Evolutionary conservation across 176 grass and related monocot species (phyloP).

Genomic region (Hordeum vulgare): DNA sequence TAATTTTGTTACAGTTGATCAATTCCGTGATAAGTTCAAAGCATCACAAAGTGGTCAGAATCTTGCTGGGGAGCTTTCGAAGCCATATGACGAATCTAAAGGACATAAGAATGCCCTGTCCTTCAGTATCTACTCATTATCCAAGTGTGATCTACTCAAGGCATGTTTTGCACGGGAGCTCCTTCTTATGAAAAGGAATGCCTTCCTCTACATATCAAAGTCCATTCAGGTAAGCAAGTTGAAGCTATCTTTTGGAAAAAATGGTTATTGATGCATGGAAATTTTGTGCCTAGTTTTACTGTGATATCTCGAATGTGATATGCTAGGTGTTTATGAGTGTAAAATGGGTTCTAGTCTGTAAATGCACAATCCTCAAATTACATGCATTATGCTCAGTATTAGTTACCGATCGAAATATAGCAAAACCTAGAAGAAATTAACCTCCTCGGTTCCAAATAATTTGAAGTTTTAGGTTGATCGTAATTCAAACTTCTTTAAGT

Average conservation of each 20-base stretch:
- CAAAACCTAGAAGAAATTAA: background rate
- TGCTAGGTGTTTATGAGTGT: background rate
- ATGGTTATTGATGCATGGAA: background rate
- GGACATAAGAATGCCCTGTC: constrained; percentile 45
- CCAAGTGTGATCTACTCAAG: constrained; percentile 66
- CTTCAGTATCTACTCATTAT: constrained; percentile 54
- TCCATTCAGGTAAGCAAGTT: constrained; percentile 23
- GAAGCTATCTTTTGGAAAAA: background rate
- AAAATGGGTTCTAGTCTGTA: background rate
- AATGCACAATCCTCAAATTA: background rate
- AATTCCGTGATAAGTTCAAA: constrained; percentile 51
- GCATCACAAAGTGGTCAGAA: constrained; percentile 37
- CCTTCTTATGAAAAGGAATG: constrained; percentile 74
- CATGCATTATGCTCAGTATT: background rate
- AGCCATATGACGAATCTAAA: constrained; percentile 35
- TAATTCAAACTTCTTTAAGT: background rate
- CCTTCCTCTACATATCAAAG: constrained; percentile 62
- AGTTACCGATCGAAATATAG: background rate
- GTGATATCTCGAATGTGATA: background rate
- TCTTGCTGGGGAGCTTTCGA: constrained; percentile 37
- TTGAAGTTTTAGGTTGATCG: too few relatives aligned
- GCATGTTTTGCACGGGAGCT: constrained; percentile 61
- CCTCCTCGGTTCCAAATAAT: too few relatives aligned
- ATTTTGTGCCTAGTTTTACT: background rate
- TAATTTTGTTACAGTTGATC: constrained; percentile 52